phyloP scores from a whole-genome alignment of 306 rosid genomes.

The Dalbergia cochinchinensis region DNA sequence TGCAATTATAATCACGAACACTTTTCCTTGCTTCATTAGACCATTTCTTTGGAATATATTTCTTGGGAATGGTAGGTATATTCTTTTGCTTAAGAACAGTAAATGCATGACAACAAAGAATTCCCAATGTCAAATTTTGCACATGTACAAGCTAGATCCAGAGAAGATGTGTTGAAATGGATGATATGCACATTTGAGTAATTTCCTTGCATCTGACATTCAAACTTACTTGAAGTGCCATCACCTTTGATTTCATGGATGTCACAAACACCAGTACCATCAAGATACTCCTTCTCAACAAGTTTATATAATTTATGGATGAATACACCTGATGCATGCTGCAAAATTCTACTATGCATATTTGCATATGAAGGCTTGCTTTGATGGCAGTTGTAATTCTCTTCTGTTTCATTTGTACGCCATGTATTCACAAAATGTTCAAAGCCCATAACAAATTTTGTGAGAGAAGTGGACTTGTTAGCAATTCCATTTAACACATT shows the following conservation, averaged over 20 bases:
- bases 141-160: background rate
- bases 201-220: background rate
- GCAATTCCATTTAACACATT: too few relatives aligned
- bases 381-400: background rate
- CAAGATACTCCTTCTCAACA: background rate
- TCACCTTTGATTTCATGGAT: background rate
- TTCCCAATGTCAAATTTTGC: too few relatives aligned
- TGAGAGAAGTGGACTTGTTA: too few relatives aligned
- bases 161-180: background rate
- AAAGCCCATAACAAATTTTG: background rate
- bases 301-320: background rate
- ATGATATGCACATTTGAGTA: background rate
- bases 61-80: too few relatives aligned
- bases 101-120: too few relatives aligned
- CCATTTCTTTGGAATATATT: too few relatives aligned
- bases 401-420: background rate
- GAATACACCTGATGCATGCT: background rate
- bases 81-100: too few relatives aligned
- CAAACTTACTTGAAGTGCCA: background rate
- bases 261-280: background rate
- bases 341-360: background rate
- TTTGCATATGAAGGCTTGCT: background rate
- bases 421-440: background rate
- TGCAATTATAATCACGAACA: too few relatives aligned
- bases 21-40: too few relatives aligned